Conservation (phyloP, 179 eudicot genomes). For the Dionaea muscipula region DNA sequence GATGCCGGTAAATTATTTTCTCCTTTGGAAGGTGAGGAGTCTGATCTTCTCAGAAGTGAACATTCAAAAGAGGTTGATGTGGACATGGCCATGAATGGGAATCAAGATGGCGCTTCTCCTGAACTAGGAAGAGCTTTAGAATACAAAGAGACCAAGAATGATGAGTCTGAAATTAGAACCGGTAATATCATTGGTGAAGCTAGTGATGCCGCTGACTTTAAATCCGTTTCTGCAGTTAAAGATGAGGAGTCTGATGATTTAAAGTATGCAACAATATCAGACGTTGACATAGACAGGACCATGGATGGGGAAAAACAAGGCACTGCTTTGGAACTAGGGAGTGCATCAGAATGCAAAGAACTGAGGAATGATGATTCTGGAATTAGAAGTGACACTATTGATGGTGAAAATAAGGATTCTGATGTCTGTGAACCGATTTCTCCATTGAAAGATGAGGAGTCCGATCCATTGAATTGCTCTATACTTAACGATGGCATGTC, state of each 20-base stretch:
- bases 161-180: slow-evolving; percentile 7
- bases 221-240: slow-evolving; percentile 4
- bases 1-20: too few relatives aligned
- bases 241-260: slow-evolving; percentile 3
- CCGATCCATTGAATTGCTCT: slow-evolving; percentile 11
- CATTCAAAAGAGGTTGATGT: too few relatives aligned
- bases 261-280: too few relatives aligned
- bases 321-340: slow-evolving; percentile 8
- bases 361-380: slow-evolving; percentile 6
- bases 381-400: not conserved
- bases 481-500: not conserved
- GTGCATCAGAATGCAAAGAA: not conserved
- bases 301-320: slow-evolving; percentile 19
- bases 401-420: not conserved
- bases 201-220: slow-evolving; percentile 1
- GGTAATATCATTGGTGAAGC: not conserved
- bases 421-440: slow-evolving; percentile 2
- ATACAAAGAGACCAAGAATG: too few relatives aligned
- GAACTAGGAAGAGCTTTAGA: too few relatives aligned
- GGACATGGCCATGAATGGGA: too few relatives aligned
- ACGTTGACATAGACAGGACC: slow-evolving; percentile 18
- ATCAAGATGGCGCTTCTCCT: too few relatives aligned
- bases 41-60: too few relatives aligned
- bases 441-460: slow-evolving; percentile 7
- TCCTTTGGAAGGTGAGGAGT: too few relatives aligned